Conservation (phyloP, 306 rosid species). For the Vigna reflexopilosa region DNA sequence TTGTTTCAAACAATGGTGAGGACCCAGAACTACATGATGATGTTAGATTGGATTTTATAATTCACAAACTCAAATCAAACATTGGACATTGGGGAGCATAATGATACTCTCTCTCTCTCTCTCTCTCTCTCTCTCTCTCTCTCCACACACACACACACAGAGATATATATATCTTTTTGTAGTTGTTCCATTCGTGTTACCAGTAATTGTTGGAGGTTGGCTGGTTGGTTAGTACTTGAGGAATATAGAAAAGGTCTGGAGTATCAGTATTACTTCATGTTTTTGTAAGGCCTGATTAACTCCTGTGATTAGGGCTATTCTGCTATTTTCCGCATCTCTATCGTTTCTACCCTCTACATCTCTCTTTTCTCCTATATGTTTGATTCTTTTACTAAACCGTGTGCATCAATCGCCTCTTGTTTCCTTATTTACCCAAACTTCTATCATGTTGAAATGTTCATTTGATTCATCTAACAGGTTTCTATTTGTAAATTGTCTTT, state of each 20-base stretch:
- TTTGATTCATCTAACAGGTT: conserved; percentile 32
- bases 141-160: too few relatives aligned
- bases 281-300: conserved; percentile 17
- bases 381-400: conserved; percentile 2
- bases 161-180: not conserved
- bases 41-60: too few relatives aligned
- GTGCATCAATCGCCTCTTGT: conserved; percentile 29
- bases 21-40: too few relatives aligned
- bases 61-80: too few relatives aligned
- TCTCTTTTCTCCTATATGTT: conserved; percentile 20
- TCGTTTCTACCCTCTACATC: not conserved
- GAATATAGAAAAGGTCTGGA: not conserved
- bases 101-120: not conserved
- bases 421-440: conserved; percentile 27
- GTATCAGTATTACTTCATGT: conserved; percentile 1
- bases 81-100: too few relatives aligned
- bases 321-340: conserved; percentile 11
- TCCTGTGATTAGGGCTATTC: conserved; percentile 6
- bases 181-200: conserved; percentile 1
- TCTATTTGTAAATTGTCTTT: conserved; percentile 18
- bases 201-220: conserved; percentile 8
- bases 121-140: too few relatives aligned
- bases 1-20: too few relatives aligned
- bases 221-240: not conserved
- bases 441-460: conserved; percentile 18